phyloP scores from a whole-genome alignment of 768 basidiomycete genomes.

The Tulasnella calospora region DNA sequence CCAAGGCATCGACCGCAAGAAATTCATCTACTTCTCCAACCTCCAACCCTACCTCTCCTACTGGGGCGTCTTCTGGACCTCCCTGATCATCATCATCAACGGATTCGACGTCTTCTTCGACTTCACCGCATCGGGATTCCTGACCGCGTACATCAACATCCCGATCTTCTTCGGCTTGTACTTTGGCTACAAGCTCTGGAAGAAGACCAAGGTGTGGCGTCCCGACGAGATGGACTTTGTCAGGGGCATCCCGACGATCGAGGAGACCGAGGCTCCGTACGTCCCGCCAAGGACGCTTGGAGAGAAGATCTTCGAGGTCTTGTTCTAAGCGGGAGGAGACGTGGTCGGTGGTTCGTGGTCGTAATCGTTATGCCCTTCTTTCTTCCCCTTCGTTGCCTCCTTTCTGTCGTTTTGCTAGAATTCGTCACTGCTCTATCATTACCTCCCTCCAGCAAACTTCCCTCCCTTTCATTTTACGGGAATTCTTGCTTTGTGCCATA shows the following conservation, averaged over 20 bases:
- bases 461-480: neutral
- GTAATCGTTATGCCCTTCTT: neutral
- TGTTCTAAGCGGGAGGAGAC: conserved; percentile 44
- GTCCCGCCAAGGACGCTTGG: conserved; percentile 47
- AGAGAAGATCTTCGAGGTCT: conserved; percentile 46
- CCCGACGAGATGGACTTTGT: conserved; percentile 66
- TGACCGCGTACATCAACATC: conserved; percentile 48
- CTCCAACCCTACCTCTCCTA: conserved; percentile 57
- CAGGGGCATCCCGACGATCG: conserved; percentile 64
- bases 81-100: conserved; percentile 54
- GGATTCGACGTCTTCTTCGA: conserved; percentile 59
- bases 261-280: conserved; percentile 60
- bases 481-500: neutral
- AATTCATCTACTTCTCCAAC: conserved; percentile 38
- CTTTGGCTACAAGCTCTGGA: conserved; percentile 44
- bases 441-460: neutral
- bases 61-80: conserved; percentile 62
- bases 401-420: neutral
- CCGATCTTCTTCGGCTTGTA: conserved; percentile 48
- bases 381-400: neutral
- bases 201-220: conserved; percentile 47
- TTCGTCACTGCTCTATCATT: neutral
- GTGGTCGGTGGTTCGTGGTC: neutral
- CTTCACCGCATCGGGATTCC: conserved; percentile 52
- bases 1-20: conserved; percentile 45